Evolutionary conservation across 2,329 filamentous ascomycete genomes (phyloP), one percentile per base, ranked within the genome.

Genomic region (Ciborinia camelliae): DNA sequence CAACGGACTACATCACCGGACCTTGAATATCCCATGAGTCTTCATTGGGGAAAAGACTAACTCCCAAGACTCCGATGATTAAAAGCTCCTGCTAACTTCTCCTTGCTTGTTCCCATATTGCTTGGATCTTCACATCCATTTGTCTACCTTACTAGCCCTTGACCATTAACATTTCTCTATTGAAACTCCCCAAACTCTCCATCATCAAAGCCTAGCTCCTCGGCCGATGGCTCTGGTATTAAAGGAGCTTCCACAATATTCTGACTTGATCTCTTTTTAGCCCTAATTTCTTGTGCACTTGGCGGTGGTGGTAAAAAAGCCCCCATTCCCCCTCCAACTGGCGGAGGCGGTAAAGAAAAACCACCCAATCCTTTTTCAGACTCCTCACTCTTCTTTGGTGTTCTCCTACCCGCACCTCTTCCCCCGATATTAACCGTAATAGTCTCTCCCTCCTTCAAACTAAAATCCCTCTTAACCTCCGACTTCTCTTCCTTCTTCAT

Each of bases 401-500:
- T 30, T 57, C 72, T 72, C 60, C 74, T 72, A 2, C 73, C 71
- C 43, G 66, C 69, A 12, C 70, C 72, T 43, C 81, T 83, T 28
- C 86, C 85, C 5, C 85, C 86, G 60, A 95, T 82, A 75, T 90
- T 91, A 69, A 96, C 87, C 30, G 88, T 91, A 71, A 96, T 96
- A 23, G 90, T 96, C 81, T 97, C 89, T 14, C 92, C 92, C 66
- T 93, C 91, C 76, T 96, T 96, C 68, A 97, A 76, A 72, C 90
- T 93, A 74, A 92, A 92, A 73, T 96, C 92, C 69, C 84, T 85
- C 77, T 87, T 88, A 73, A 85, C 84, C 53, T 77, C 73, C 64
- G 77, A 76, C 15, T 50, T 41, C 66, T 77, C 76, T 66, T 76
- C 77, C 20, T 73, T 71, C 15, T 74, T 75, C 5, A 74, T 61